Evolutionary conservation across 2,329 filamentous ascomycete genomes (phyloP), one percentile per base, ranked within the genome.

Genomic region (Cladobotryum protrusum): DNA sequence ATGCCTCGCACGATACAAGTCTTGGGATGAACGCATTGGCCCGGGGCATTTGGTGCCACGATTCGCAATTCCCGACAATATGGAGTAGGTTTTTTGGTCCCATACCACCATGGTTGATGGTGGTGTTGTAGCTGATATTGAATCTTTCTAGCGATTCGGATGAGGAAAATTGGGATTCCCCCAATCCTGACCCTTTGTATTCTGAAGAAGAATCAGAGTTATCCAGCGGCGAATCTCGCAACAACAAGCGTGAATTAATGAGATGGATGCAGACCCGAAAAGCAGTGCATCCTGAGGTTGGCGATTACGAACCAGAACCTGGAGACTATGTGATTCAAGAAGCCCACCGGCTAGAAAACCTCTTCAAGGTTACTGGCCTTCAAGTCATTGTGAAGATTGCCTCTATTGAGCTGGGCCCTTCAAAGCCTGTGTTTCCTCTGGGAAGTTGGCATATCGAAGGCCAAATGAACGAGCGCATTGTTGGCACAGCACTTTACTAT

Each of bases 351-450:
- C 18, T 29, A 18, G 35, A n/a, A n/a, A 17, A 11, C 7, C 35
- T 53, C 47, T 59, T 55, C 20, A 37, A 48, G 1, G 45, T 53
- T 3, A 43, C 51, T 61, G 77, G 77, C 0, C 63, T 86, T 2
- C 82, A 86, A 56, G 64, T 86, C 35, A 79, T 85, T 46, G 73
- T 83, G 37, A 83, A 84, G 60, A 67, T 83, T 18, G 68, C 74
- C 3, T 76, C 73, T 43, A 75, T 82, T 43, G 68, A 79, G 32
- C 66, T 82, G 5, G 76, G 70, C 0, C 78, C 79, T 0, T 73
- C 76, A 15, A 71, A 77, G 8, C 74, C 77, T 0, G 54, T 58
- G 0, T 82, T 76, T 52, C 58, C 62, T 1, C 70, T 70, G 6
- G 74, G 73, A 1, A 61, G 59, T 2, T 78, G 74, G 70, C 75